Conservation (phyloP, 305 asterid species). For the Coffea humblotiana region DNA sequence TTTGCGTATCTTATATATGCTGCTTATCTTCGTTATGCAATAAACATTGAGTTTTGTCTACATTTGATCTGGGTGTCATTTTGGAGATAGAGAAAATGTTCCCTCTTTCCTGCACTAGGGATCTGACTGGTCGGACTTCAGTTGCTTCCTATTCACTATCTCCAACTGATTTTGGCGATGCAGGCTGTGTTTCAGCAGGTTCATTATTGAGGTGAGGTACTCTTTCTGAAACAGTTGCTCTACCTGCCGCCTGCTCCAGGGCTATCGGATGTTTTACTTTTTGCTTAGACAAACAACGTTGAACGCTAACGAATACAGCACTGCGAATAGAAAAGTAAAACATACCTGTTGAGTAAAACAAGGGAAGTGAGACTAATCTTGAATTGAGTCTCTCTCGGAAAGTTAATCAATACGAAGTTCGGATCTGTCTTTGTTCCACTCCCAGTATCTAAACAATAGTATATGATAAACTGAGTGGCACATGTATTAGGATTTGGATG, state of each 20-base stretch:
- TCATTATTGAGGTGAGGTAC: conserved; percentile 2
- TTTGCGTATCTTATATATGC: conserved; percentile 35
- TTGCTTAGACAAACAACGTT: background rate
- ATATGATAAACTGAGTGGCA: too few species aligned
- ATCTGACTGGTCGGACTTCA: background rate
- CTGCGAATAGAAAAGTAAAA: too few species aligned
- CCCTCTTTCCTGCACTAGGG: background rate
- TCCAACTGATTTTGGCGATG: background rate
- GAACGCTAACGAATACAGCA: background rate
- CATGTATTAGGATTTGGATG: too few species aligned
- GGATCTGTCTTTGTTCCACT: too few species aligned
- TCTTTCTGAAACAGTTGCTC: conserved; percentile 1
- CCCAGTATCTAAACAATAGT: too few species aligned
- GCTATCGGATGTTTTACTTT: too few species aligned
- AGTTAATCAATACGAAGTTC: too few species aligned
- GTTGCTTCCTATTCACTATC: background rate
- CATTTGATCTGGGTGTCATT: conserved; percentile 20
- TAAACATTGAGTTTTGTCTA: conserved; percentile 38
- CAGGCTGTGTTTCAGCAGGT: background rate
- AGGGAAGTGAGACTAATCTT: too few species aligned
- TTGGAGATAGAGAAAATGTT: background rate
- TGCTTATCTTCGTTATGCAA: conserved; percentile 40
- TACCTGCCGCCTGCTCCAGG: background rate
- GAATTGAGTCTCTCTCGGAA: too few species aligned
- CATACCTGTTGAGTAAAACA: too few species aligned